A percentile compares a stretch with the other conserved stretches of the same genome.
Conservation (phyloP, 805 yeast genomes). For the Soucietia sequanensis region DNA sequence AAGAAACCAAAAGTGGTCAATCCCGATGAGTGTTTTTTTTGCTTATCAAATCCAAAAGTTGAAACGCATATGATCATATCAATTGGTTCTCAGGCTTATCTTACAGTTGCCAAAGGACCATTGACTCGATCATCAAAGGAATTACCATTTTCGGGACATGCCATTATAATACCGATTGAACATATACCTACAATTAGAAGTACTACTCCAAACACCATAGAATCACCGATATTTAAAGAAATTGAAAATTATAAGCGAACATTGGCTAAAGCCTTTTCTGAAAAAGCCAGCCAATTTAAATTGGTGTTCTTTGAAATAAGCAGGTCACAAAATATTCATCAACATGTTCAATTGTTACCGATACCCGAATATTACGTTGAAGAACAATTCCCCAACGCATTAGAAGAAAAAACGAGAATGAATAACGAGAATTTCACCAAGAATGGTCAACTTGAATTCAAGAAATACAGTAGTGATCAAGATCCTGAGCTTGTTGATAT, state of each 20-base stretch:
- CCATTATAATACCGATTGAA: slow-evolving; percentile 73
- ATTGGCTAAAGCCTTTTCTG: slow-evolving; percentile 48
- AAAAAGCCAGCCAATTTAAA: slow-evolving; percentile 37
- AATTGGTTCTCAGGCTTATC: slow-evolving; percentile 62
- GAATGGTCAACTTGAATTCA: slow-evolving; percentile 46
- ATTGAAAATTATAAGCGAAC: slow-evolving; percentile 45
- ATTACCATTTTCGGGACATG: slow-evolving; percentile 73
- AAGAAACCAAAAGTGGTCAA: slow-evolving; percentile 42
- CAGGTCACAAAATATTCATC: slow-evolving; percentile 64
- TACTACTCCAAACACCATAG: slow-evolving; percentile 20
- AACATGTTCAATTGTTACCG: slow-evolving; percentile 76
- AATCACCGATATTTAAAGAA: slow-evolving; percentile 40
- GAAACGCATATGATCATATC: slow-evolving; percentile 80
- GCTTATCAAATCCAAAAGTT: slow-evolving; percentile 74
- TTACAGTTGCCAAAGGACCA: slow-evolving; percentile 88
- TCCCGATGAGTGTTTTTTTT: slow-evolving; percentile 74
- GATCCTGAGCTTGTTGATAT: slow-evolving; percentile 17
- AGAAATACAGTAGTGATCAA: slow-evolving; percentile 24
- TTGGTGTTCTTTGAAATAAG: slow-evolving; percentile 72
- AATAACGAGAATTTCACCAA: slow-evolving; percentile 49
- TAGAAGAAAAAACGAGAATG: slow-evolving; percentile 40
- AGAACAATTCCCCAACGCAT: slow-evolving; percentile 42
- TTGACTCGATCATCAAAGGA: slow-evolving; percentile 50
- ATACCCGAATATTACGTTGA: slow-evolving; percentile 44
- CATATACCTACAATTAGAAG: slow-evolving; percentile 51